Conservation (phyloP, 352 stramenopile genomes). For the Phytopythium vexans region DNA sequence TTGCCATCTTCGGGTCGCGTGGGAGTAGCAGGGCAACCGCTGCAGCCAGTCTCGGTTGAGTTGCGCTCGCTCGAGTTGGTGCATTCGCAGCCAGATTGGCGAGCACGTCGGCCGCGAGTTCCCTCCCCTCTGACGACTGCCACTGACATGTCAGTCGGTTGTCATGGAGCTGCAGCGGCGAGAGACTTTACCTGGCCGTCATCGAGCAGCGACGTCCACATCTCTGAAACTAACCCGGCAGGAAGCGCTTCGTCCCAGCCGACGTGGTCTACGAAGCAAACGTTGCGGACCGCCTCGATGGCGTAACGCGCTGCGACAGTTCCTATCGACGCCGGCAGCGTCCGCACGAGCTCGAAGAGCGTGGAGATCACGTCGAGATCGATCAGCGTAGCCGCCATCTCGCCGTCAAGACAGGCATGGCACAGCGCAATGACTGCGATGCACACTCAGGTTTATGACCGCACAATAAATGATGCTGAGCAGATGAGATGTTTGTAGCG, state of each 20-base stretch:
- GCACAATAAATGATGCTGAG: not conserved
- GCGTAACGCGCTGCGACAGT: conserved; percentile 14
- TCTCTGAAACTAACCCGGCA: conserved; percentile 9
- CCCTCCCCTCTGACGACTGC: conserved; percentile 9
- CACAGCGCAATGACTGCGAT: conserved; percentile 46
- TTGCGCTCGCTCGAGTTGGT: conserved; percentile 12
- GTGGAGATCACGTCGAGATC: conserved; percentile 22
- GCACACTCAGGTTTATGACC: not conserved
- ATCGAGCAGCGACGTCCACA: conserved; percentile 29
- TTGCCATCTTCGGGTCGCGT: not conserved
- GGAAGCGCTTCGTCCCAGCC: conserved; percentile 8
- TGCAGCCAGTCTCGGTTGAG: conserved; percentile 21
- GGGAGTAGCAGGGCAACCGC: conserved; percentile 36
- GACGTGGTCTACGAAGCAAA: conserved; percentile 23
- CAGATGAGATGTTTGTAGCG: not conserved
- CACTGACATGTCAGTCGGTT: not conserved
- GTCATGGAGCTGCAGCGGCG: too few species aligned
- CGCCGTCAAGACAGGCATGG: conserved; percentile 52
- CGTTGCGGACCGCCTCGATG: conserved; percentile 52
- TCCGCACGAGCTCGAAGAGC: conserved; percentile 28
- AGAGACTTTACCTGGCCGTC: not conserved
- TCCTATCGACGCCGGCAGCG: conserved; percentile 15
- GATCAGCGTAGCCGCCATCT: conserved; percentile 40
- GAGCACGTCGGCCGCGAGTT: conserved; percentile 40
- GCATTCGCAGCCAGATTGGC: conserved; percentile 28